Base-by-base conservation (phyloP, 2,329 filamentous ascomycete genomes). In the Dothistroma pini region DNA sequence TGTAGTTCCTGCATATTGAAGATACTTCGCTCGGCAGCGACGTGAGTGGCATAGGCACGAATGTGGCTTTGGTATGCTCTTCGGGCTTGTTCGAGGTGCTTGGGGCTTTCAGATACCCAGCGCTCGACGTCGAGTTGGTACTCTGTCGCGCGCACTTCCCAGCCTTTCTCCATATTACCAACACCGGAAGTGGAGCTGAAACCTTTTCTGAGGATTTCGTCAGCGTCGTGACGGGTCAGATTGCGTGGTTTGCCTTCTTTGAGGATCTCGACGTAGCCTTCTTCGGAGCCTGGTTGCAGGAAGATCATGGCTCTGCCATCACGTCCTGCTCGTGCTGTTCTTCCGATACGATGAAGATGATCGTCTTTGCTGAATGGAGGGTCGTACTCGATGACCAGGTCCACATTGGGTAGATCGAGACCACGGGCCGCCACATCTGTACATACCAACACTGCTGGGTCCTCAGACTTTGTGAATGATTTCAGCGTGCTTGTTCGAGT, bases 371-470 rank as follows among this genome's bases (percentile, higher is more conserved):
- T 91, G 77, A 97, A 97, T 2, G 95, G 91, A 0, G 95, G 93
- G 72, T 99, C 95, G 73, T 96, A 97, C 75, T 99, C 95, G 59
- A 99, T 85, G 54, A 99, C 92, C 21, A 97, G 83, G 74, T 99
- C 95, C 56, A 99, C 91, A 55, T 95, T 93, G 0, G 93, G 93
- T 16, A 99, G 85, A 80, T 99, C 95, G 48, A 99, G 86, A 79
- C 95, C 95, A 72, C 95, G 91, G 21, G 95, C 95, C 12, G 95
- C 91, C 55, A 99, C 95, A 72, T 99, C 95, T 0, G 95, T 99
- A 68, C 93, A 96, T 66, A 99, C 85, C 16, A 99, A 84, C 3
- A 99, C 86, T 0, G 89, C 88, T 0, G 93, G 89, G 21, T 90
- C 85, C 31, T 83, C 85, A 72, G 86, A 89, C 48, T 83, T 83